phyloP scores from a whole-genome alignment of 768 basidiomycete species.

The Pleurotus tuber-regium region DNA sequence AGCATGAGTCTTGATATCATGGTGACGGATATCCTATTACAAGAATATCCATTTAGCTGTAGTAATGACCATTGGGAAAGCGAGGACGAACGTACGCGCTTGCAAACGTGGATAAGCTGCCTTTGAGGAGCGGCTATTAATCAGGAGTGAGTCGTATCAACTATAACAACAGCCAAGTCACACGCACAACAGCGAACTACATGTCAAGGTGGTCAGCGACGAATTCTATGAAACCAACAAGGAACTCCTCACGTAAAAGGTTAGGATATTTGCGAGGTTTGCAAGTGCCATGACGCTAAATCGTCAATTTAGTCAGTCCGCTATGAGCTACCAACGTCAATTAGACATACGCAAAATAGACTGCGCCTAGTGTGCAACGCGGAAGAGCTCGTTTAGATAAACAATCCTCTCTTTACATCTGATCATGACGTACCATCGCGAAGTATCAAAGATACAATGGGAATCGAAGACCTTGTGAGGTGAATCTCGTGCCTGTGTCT shows the following conservation, averaged over 20 bases:
- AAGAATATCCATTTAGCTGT: background rate
- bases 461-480: slow-evolving; percentile 23
- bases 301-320: background rate
- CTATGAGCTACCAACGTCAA: background rate
- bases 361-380: slow-evolving; percentile 40
- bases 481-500: slow-evolving; percentile 22
- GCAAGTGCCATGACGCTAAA: slow-evolving; percentile 49
- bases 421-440: slow-evolving; percentile 49
- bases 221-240: background rate
- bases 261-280: slow-evolving; percentile 46
- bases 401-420: background rate
- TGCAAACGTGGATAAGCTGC: background rate
- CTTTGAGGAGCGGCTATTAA: background rate
- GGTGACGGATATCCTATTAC: background rate
- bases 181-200: background rate
- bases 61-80: background rate
- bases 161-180: background rate
- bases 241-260: slow-evolving; percentile 18
- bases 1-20: slow-evolving; percentile 4
- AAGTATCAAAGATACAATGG: slow-evolving; percentile 39
- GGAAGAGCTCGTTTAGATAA: background rate
- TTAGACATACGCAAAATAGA: slow-evolving; percentile 52
- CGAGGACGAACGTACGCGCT: background rate
- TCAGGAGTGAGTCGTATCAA: background rate
- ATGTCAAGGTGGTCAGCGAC: background rate